A percentile compares a stretch with the other conserved stretches of the same genome.
These are phyloP conservation scores for Russula dissimulans DNA, from an alignment of 768 basidiomycete species.

Conservation along the genomic window DNA sequence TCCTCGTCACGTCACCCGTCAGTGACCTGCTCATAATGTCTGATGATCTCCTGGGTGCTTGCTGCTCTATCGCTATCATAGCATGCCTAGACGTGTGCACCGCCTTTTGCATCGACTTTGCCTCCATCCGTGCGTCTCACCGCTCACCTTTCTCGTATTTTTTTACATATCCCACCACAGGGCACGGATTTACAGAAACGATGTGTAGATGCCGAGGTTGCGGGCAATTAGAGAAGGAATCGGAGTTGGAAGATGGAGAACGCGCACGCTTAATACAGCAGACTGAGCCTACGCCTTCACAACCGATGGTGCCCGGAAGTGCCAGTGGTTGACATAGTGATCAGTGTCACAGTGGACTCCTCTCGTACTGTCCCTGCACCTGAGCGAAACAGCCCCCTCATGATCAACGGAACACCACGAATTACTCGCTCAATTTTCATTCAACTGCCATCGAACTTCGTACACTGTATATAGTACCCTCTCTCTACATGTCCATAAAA, in stretches of 20 bases:
- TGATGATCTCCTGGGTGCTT: background rate
- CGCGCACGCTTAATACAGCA: conserved; percentile 13
- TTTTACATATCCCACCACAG: background rate
- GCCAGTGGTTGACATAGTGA: too few species aligned
- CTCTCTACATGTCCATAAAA: too few species aligned
- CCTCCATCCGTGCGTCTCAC: conserved; percentile 5
- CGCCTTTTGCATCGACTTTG: conserved; percentile 14
- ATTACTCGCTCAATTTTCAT: too few species aligned
- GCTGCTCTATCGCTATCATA: conserved; percentile 4
- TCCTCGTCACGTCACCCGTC: too few species aligned
- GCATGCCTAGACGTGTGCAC: conserved; percentile 12
- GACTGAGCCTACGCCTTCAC: background rate
- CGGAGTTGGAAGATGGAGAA: background rate
- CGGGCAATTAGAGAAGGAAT: background rate
- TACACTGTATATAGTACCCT: too few species aligned
- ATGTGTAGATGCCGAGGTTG: conserved; percentile 1
- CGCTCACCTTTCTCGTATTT: background rate
- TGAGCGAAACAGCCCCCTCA: too few species aligned
- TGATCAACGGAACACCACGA: too few species aligned
- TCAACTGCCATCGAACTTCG: too few species aligned
- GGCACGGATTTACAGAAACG: conserved; percentile 5
- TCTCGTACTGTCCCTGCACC: too few species aligned
- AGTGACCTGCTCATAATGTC: background rate
- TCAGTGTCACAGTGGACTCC: background rate
- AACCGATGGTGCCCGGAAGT: background rate